phyloP scores from a whole-genome alignment of 2,329 filamentous ascomycete genomes.

The Ophiosphaerella korrae region DNA sequence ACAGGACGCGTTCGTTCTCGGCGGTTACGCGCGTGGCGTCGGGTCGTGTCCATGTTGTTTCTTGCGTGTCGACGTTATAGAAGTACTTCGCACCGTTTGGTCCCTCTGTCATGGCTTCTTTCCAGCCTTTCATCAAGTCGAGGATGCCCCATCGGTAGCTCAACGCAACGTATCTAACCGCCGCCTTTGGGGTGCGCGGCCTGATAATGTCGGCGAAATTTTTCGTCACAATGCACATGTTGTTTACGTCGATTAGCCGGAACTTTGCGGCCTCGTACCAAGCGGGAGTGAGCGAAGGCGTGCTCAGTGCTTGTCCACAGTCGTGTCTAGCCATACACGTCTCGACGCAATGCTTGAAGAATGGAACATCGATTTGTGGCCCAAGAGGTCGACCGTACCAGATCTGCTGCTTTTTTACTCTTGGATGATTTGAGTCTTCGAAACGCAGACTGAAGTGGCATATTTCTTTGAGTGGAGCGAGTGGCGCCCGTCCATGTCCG shows the following conservation, averaged over 20 bases:
- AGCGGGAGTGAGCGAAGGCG: background rate
- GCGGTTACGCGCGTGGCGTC: background rate
- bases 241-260: background rate
- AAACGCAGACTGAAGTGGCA: constrained; percentile 4
- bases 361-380: background rate
- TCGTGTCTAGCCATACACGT: background rate
- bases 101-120: background rate
- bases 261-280: background rate
- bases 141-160: constrained; percentile 1
- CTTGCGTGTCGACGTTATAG: background rate
- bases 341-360: background rate
- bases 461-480: constrained; percentile 1
- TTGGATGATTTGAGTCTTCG: background rate
- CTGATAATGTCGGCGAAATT: background rate
- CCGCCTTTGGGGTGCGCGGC: background rate
- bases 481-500: constrained; percentile 1
- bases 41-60: background rate
- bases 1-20: constrained; percentile 23
- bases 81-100: background rate
- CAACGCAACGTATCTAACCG: background rate
- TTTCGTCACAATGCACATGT: background rate
- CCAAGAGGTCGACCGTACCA: constrained; percentile 1
- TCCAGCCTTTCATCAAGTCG: background rate
- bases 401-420: background rate
- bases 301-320: background rate